A percentile compares a stretch with the other conserved stretches of the same genome.
Conservation (phyloP, 306 rosid species). For the Vicia faba region DNA sequence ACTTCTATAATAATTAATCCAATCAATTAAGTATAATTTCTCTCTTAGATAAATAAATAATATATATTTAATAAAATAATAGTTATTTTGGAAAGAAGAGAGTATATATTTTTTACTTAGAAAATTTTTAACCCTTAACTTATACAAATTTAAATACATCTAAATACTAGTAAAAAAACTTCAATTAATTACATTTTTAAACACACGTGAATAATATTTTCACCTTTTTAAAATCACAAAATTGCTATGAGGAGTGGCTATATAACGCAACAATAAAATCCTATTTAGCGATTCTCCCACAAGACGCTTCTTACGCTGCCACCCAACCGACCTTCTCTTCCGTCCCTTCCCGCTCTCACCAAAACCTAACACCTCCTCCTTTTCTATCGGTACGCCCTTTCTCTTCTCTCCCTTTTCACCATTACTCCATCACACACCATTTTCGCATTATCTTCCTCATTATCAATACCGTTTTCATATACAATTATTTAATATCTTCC, state of each 20-base stretch:
- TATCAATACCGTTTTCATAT: not conserved
- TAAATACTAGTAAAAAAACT: too few species aligned
- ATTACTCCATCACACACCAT: not conserved
- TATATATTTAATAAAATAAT: too few species aligned
- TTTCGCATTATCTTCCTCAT: not conserved
- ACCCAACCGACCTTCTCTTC: not conserved
- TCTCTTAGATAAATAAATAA: too few species aligned
- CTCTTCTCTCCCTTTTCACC: not conserved
- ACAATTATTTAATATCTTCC: not conserved
- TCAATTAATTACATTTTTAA: too few species aligned
- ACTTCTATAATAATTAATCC: too few species aligned
- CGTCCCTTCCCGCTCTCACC: not conserved
- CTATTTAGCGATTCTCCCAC: not conserved
- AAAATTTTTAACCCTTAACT: too few species aligned
- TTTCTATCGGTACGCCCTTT: not conserved
- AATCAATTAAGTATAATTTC: too few species aligned
- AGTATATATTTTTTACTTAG: too few species aligned
- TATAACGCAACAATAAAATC: not conserved
- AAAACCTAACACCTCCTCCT: conserved; percentile 5
- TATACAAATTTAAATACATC: too few species aligned
- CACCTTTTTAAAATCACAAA: not conserved
- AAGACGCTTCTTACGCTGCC: not conserved
- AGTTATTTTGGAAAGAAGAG: too few species aligned
- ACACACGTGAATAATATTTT: too few species aligned
- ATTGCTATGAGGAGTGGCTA: not conserved